Evolutionary conservation across 192 early-diverging fungal genomes (phyloP).

Genomic region (Mortierella claussenii): DNA sequence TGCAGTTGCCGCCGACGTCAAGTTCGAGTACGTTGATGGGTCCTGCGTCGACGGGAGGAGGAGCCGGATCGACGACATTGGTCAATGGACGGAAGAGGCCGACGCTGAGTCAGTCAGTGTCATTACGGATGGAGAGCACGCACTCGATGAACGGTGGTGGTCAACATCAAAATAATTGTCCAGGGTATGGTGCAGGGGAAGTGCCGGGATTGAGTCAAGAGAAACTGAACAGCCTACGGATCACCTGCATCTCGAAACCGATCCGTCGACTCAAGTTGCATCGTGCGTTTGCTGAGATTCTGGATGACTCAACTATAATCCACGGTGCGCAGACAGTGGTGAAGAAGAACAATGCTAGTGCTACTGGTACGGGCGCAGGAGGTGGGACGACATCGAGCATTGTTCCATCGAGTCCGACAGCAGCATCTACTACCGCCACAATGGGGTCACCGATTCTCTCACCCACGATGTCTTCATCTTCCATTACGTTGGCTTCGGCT

Average conservation of each 20-base stretch:
- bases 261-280: constrained; percentile 57
- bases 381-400: not conserved
- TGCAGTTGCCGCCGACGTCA: constrained; percentile 29
- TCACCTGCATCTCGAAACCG: constrained; percentile 55
- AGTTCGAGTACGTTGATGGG: not conserved
- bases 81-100: constrained; percentile 19
- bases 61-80: constrained; percentile 18
- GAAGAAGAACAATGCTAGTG: constrained; percentile 6
- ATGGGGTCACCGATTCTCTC: not conserved
- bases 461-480: constrained; percentile 11
- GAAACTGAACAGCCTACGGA: constrained; percentile 36
- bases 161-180: not conserved
- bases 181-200: constrained; percentile 1
- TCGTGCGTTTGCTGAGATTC: constrained; percentile 53
- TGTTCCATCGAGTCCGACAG: constrained; percentile 13
- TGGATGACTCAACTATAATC: constrained; percentile 41
- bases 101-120: constrained; percentile 27
- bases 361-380: not conserved
- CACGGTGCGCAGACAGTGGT: constrained; percentile 25
- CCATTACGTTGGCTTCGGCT: not conserved
- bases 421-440: constrained; percentile 2
- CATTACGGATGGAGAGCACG: constrained; percentile 19
- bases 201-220: constrained; percentile 34
- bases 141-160: not conserved
- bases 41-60: constrained; percentile 14